A percentile compares a stretch with the other conserved stretches of the same genome.
phyloP scores from a whole-genome alignment of 805 yeast species.

The Candida cerambycidarum region DNA sequence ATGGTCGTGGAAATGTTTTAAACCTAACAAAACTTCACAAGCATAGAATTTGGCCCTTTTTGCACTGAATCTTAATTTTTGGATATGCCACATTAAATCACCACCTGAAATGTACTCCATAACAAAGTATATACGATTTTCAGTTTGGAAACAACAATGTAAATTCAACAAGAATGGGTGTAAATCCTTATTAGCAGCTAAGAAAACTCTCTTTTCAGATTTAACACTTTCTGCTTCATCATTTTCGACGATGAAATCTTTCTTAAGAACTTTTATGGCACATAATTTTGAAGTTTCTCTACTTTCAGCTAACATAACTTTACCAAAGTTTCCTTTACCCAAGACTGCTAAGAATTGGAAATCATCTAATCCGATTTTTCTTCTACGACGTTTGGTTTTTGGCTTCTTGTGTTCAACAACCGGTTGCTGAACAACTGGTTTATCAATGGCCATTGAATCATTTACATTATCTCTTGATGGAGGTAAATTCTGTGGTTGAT shows the following conservation, averaged over 20 bases:
- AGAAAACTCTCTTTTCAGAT: constrained; percentile 90
- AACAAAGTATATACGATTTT: constrained; percentile 93
- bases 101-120: constrained; percentile 99
- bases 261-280: constrained; percentile 95
- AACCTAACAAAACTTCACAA: constrained; percentile 88
- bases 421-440: constrained; percentile 8
- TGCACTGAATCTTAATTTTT: constrained; percentile 83
- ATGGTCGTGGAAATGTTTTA: constrained; percentile 91
- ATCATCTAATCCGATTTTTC: constrained; percentile 89
- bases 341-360: constrained; percentile 91
- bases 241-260: constrained; percentile 91
- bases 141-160: constrained; percentile 96
- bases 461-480: neutral
- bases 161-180: constrained; percentile 92
- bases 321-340: constrained; percentile 98
- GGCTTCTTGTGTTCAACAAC: constrained; percentile 21
- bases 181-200: constrained; percentile 76
- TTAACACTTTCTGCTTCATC: constrained; percentile 95
- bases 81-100: constrained; percentile 99
- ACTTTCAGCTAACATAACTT: constrained; percentile 95
- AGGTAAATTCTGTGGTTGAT: neutral
- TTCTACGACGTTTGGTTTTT: constrained; percentile 44
- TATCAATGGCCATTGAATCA: constrained; percentile 1
- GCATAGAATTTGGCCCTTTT: constrained; percentile 96
- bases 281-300: constrained; percentile 77